These are phyloP conservation scores for Dictyophora rubrovolvata DNA, from an alignment of 768 basidiomycete species.

Conservation along the genomic window DNA sequence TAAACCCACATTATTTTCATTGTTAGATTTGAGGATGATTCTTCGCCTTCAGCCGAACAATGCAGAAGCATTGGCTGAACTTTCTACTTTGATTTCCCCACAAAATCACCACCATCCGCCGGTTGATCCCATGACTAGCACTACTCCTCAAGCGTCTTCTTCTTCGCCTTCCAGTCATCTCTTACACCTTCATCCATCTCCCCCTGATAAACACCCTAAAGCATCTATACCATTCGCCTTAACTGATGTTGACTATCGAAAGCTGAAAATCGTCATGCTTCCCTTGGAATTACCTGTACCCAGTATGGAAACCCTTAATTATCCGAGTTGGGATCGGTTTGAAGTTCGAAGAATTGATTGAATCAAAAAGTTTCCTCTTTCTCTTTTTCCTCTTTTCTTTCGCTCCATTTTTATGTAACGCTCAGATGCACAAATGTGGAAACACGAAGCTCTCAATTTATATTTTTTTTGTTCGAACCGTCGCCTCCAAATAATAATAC, in stretches of 20 bases:
- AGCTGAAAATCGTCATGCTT: constrained; percentile 4
- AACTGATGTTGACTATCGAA: constrained; percentile 5
- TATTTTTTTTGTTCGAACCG: too few species aligned
- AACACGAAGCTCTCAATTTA: too few species aligned
- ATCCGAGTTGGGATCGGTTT: constrained; percentile 8
- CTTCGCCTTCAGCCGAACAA: constrained; percentile 57
- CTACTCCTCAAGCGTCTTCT: neutral
- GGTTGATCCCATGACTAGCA: neutral
- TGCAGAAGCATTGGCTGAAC: constrained; percentile 48
- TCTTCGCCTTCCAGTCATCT: neutral
- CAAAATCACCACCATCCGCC: neutral
- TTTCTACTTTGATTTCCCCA: constrained; percentile 30
- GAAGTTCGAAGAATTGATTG: constrained; percentile 6
- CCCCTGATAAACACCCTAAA: constrained; percentile 4
- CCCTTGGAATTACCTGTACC: constrained; percentile 6
- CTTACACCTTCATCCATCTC: constrained; percentile 6
- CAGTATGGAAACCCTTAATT: constrained; percentile 4
- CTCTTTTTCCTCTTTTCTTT: neutral
- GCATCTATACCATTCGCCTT: constrained; percentile 2
- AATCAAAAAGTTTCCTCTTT: neutral
- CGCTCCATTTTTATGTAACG: neutral
- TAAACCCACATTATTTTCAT: neutral
- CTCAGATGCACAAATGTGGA: neutral
- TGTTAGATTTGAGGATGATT: constrained; percentile 48
- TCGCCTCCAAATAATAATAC: too few species aligned